Evolutionary conservation across 495 filamentous ascomycete genomes (phyloP), one percentile per base, ranked within the genome.

Genomic region (Penicillium bovifimosum): DNA sequence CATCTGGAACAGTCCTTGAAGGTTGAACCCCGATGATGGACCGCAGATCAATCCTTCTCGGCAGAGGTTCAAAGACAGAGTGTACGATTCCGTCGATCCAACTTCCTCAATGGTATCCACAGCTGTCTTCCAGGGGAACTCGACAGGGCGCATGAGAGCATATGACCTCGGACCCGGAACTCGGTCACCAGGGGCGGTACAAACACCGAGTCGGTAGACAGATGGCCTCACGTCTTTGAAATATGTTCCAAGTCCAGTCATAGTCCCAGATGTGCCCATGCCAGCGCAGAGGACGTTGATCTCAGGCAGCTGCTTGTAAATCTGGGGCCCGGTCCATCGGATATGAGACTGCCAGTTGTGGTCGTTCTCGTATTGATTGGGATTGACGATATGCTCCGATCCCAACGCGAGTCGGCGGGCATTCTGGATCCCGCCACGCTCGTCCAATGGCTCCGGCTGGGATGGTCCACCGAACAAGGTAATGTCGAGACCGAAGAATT

Each of bases 301-400:
- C 49, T 82, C 73, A 0, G 80, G 80, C 2, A 83, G 60, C 49
- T 85, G 80, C 49, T 65, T 74, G 50, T 75, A 67, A 41, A 85
- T 79, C 53, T 83, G 80, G 0, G 78, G 76, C 1, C 80, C 81
- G 0, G 80, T 83, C 80, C 80, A 83, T 38, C 74, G 74, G 27
- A 78, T 60, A 54, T 85, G 81, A n/a, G 80, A 66, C 53, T 75
- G 71, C 76, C 79, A 83, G 49, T 83, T 83, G 63, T 78, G 56
- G 41, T 80, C 72, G 49, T 82, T 82, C 13, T 80, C 76, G 47
- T 85, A 84, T 55, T 85, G 81, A 31, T 78, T 77, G 0, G 80
- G 78, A 54, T 82, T 80, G 47, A 75, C 63, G 38, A 76, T 71
- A 0, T 57, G 55, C 5, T 74, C 67, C 9, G 70, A 63, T 5